Base-by-base conservation (phyloP, 805 yeast genomes). In the Danielia oregonensis region DNA sequence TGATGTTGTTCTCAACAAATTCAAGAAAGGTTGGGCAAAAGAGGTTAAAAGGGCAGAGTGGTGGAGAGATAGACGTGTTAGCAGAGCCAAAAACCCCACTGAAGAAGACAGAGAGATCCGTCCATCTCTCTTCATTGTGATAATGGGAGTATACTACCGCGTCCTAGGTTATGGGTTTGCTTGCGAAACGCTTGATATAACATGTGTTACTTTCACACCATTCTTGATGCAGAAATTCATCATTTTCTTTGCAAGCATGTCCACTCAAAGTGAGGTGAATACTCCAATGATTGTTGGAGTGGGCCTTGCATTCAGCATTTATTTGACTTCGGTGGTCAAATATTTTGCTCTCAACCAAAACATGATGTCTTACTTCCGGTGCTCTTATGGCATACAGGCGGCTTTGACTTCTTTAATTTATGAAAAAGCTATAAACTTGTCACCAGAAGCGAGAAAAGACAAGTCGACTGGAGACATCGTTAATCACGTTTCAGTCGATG, bases 271-370 rank as follows among this genome's bases (percentile, higher is more conserved):
- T 13, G 34, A 36, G n/a, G n/a, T n/a, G n/a, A 22, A 25, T 2
- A 48, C 50, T 10, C 50, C 50, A 1, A 18, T 43, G 39, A 80
- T 91, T 57, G 52, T 76, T 59, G 89, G 88, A 31, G 68, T 93
- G 30, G 97, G 91, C 59, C 70, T 86, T 52, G 79, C 88, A 41
- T 82, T 81, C 59, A 94, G 95, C 55, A 89, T 65, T 35, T 63
- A 55, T 39, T 24, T 49, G n/a, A 43, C 52, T 17, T 40, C 63
- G 4, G 49, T 56, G 19, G 19, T 37, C 24, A 41, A 48, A 23
- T 48, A 43, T 36, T 34, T 48, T 23, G 34, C 44, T 12, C 48
- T 45, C 42, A 52, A 50, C 42, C 51, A 48, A 32, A 40, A 38
- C 41, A 34, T 39, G 32, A 33, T 46, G 31, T 27, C 35, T 11